Base-by-base conservation (phyloP, 225 moss, liverwort and hornwort genomes). In the Asterella californica region DNA sequence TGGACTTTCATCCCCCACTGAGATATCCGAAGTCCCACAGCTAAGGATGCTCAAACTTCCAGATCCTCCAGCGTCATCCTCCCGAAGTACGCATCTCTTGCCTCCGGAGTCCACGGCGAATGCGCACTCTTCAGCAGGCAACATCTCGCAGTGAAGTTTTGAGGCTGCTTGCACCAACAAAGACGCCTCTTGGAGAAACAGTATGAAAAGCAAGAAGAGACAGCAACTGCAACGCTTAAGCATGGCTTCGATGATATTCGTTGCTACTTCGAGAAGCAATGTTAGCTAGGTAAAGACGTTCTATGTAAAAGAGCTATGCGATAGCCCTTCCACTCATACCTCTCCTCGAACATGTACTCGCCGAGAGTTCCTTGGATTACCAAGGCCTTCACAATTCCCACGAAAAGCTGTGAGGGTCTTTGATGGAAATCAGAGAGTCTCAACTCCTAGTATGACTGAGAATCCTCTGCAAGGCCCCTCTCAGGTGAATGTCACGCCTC, bases 81-180 rank as follows among this genome's bases (percentile, higher is more conserved):
- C 74, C 33, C 22, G 27, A 30, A 85, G 84, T 12, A 85, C 84
- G 71, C 84, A 85, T 82, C 84, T 66, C 2, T 52, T 66, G 29
- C 84, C 84, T 2, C 46, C 8, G 27, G 84, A 85, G 37, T 85
- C 84, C 81, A 85, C 84, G 29, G 84, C 78, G 33, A 85, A 85
- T 68, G 84, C 84, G 60, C 84, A 85, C 74, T 74, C 69, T 19
- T 81, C 81, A 24, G 33, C 78, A 4, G 81, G 78, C 18, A 85
- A 68, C 84, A 81, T 85, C 53, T 49, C 72, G 68, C 84, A 85
- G 15, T 30, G 30, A 27, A 84, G 78, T 22, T 2, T 30, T 34
- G 74, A 74, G 45, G 21, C 38, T 54, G 74, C 27, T 14, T 19
- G n/a, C 24, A 30, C 27, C 24, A 19, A 19, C n/a, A 54, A 29